phyloP scores from a whole-genome alignment of 2,329 filamentous ascomycete species.

The Aspergillus aculeatus region DNA sequence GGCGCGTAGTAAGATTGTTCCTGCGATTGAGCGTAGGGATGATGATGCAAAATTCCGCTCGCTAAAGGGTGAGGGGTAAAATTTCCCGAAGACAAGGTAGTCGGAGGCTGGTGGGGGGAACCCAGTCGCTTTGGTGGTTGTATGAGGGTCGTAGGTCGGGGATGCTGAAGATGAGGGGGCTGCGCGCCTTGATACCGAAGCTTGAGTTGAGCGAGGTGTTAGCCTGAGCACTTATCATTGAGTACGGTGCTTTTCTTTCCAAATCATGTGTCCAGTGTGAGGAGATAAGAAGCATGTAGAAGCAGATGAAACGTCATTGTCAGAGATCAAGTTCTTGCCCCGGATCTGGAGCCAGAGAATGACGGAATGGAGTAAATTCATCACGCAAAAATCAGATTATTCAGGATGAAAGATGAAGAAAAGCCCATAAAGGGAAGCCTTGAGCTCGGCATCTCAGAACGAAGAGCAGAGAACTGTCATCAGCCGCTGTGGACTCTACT shows the following conservation, averaged over 20 bases:
- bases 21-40: constrained; percentile 67
- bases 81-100: constrained; percentile 30
- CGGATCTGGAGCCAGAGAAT: background rate
- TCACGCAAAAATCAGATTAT: no score
- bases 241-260: background rate
- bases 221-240: background rate
- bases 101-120: constrained; percentile 61
- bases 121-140: constrained; percentile 48
- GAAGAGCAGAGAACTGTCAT: no score
- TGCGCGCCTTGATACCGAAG: constrained; percentile 30
- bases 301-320: background rate
- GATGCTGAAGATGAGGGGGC: constrained; percentile 32
- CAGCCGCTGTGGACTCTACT: no score
- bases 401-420: no score
- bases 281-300: background rate
- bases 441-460: no score
- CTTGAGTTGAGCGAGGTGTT: background rate
- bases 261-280: background rate
- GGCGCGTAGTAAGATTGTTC: constrained; percentile 74
- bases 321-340: background rate
- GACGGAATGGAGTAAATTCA: no score
- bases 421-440: no score
- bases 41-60: constrained; percentile 51
- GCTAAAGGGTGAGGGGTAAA: constrained; percentile 33
- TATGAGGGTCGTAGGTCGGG: constrained; percentile 27